Conservation (phyloP, 805 yeast genomes). For the Metschnikowia gelsemii region DNA sequence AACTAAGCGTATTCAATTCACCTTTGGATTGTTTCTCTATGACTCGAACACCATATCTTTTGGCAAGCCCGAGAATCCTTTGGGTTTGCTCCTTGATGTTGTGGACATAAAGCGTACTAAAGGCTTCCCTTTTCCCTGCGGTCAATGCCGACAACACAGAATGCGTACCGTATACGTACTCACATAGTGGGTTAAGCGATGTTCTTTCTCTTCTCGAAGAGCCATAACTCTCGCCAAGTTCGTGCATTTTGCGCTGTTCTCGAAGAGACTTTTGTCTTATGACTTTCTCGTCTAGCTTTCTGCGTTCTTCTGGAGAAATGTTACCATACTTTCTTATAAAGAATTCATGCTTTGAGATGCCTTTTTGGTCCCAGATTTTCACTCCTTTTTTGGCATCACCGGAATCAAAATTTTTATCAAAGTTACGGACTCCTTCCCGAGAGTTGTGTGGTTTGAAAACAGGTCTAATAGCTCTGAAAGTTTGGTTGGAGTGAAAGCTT, state of each 20-base stretch:
- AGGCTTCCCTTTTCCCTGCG: slow-evolving; percentile 52
- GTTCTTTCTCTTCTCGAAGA: slow-evolving; percentile 12
- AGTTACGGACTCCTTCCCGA: slow-evolving; percentile 12
- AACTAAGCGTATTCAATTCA: slow-evolving; percentile 58
- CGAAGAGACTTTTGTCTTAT: slow-evolving; percentile 32
- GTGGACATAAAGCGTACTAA: slow-evolving; percentile 51
- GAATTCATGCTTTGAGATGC: slow-evolving; percentile 60
- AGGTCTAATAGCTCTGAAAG: slow-evolving; percentile 11
- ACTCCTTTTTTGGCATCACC: slow-evolving; percentile 19
- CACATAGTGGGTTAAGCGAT: slow-evolving; percentile 49
- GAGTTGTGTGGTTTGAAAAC: slow-evolving; percentile 14
- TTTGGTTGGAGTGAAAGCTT: slow-evolving; percentile 15
- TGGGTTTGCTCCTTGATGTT: slow-evolving; percentile 34
- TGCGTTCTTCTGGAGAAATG: slow-evolving; percentile 51
- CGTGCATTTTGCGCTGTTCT: slow-evolving; percentile 25
- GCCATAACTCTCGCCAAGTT: slow-evolving; percentile 17
- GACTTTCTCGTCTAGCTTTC: slow-evolving; percentile 30
- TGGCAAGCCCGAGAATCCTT: slow-evolving; percentile 50
- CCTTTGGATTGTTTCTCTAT: slow-evolving; percentile 42
- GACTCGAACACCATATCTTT: slow-evolving; percentile 39
- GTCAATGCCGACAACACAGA: slow-evolving; percentile 70
- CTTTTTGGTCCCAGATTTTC: slow-evolving; percentile 69
- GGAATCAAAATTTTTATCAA: slow-evolving; percentile 48
- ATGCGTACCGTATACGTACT: slow-evolving; percentile 74
- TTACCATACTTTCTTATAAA: slow-evolving; percentile 64